Base-by-base conservation (phyloP, 2,329 filamentous ascomycete genomes). In the Dissoconium aciculare region DNA sequence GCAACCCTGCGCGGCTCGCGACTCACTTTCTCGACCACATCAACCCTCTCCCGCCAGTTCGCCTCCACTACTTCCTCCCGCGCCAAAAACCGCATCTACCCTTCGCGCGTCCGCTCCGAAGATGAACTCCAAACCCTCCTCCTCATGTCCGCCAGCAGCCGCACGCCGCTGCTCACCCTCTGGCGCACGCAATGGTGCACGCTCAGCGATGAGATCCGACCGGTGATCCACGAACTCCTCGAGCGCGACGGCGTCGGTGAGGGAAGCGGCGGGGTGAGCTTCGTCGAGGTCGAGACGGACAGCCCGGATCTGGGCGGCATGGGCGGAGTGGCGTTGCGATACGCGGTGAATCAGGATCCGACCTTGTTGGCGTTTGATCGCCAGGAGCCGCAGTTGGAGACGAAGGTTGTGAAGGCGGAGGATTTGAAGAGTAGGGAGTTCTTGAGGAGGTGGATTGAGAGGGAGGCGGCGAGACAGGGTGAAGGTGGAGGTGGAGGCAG, bases 151-250 rank as follows among this genome's bases (percentile, higher is more conserved):
- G 56, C 62, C 6, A 58, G 55, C 39, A 55, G 49, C 9, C 55
- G 59, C 25, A 49, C 52, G 5, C 53, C 62, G 0, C 45, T 67
- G 1, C 54, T 67, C 26, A 67, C 64, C 0, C 46, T 66, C 8
- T 67, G 63, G 63, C 62, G 55, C 24, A 59, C 64, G 2, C 56
- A 56, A 3, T 67, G 60, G 58, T 62, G 59, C 37, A 44, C 51
- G 2, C 57, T 56, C 4, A 65, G 61, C 44, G 53, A 56, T 14
- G 43, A 48, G 6, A 49, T 65, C 4, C 53, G 55, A 6, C 60
- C 62, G 1, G 37, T 65, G 4, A 30, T 66, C 6, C 47, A 45
- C n/a, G 38, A 47, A 3, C 41, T 66, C 17, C 53, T 67, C 15
- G 52, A 59, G 30, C 48, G 56, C 16, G 59, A 62, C 26, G 50